These are phyloP conservation scores for Capronia coronata DNA, from an alignment of 2,329 filamentous ascomycete species.

Conservation along the genomic window DNA sequence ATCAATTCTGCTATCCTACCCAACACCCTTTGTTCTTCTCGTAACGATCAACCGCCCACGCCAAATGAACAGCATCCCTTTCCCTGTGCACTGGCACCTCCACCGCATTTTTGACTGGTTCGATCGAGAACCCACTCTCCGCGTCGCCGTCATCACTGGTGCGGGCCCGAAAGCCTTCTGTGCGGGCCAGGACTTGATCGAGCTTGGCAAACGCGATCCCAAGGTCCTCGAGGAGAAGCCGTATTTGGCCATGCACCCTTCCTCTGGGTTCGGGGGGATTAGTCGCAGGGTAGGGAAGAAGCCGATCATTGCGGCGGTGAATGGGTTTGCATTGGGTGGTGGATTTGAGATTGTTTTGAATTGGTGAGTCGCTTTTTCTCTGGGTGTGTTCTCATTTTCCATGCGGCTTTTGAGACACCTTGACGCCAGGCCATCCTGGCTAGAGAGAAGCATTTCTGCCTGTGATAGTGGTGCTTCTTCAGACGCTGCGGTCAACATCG, in stretches of 20 bases:
- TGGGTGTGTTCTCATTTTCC: not conserved
- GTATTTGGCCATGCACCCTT: constrained; percentile 28
- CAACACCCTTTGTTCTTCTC: constrained; percentile 42
- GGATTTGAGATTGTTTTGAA: constrained; percentile 60
- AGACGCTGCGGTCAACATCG: no score
- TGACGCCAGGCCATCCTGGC: no score
- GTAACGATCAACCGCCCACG: constrained; percentile 42
- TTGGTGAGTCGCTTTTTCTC: constrained; percentile 17
- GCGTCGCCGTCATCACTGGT: constrained; percentile 41
- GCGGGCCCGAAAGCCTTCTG: constrained; percentile 41
- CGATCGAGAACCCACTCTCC: constrained; percentile 39
- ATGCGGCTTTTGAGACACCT: no score
- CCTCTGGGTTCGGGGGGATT: constrained; percentile 38
- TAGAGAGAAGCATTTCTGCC: no score
- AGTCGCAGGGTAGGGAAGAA: constrained; percentile 62
- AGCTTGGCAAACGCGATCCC: constrained; percentile 30
- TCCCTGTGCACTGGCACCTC: constrained; percentile 38
- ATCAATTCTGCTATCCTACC: constrained; percentile 35
- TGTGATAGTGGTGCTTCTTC: no score
- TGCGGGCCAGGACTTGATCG: constrained; percentile 43
- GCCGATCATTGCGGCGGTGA: constrained; percentile 69
- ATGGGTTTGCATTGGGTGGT: constrained; percentile 67
- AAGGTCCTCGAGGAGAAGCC: constrained; percentile 29
- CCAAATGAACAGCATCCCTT: constrained; percentile 42
- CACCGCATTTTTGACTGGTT: constrained; percentile 42